Percentiles rank a stretch among this genome's conserved stretches.
These are phyloP conservation scores for Fragaria vesca DNA, from an alignment of 306 rosid species.

Conservation along the genomic window DNA sequence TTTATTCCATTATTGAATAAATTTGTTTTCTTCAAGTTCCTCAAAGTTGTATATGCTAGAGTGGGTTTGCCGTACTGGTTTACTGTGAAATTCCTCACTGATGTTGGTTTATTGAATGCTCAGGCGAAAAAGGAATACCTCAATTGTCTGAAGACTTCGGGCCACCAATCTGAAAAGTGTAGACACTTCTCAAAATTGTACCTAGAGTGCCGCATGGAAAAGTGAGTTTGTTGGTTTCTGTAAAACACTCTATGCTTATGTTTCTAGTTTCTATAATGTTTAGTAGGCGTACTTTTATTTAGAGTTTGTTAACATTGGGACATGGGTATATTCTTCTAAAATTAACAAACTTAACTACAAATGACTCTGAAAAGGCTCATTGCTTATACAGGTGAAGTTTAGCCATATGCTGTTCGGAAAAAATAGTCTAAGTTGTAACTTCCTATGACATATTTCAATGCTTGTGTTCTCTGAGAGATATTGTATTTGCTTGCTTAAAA, in stretches of 20 bases:
- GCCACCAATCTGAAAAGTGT: conserved; percentile 76
- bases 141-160: conserved; percentile 63
- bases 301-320: not conserved
- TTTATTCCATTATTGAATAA: not conserved
- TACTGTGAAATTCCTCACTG: not conserved
- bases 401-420: not conserved
- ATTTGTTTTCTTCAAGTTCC: conserved; percentile 6
- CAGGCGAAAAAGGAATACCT: conserved; percentile 92
- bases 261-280: not conserved
- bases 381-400: not conserved
- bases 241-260: not conserved
- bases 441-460: not conserved
- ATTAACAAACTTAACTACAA: not conserved
- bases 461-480: not conserved
- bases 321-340: not conserved
- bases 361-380: not conserved
- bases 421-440: not conserved
- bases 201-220: conserved; percentile 85
- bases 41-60: not conserved
- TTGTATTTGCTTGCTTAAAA: not conserved
- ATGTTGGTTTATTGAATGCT: conserved; percentile 2
- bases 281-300: not conserved
- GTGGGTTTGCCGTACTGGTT: not conserved
- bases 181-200: conserved; percentile 77
- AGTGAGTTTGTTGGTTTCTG: conserved; percentile 51